Base-by-base conservation (phyloP, 352 stramenopile genomes). In the Elongisporangium anandrum region DNA sequence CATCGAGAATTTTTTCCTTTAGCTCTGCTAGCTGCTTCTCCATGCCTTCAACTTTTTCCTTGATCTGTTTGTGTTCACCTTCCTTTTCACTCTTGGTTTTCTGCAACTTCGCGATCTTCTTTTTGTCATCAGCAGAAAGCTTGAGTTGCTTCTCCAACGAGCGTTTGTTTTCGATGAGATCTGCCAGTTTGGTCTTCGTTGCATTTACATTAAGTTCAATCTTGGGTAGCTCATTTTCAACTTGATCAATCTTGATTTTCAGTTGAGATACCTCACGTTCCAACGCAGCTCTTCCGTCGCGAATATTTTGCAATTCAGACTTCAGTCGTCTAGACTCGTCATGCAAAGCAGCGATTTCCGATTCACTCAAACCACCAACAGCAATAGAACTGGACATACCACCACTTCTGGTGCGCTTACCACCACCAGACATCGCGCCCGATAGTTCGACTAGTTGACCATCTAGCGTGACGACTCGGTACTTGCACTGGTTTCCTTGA, bases 401-500 rank as follows among this genome's bases (percentile, higher is more conserved):
- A 19, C 96, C 97, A 24, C 86, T 95, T 34, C 90, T 81, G 20
- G 95, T 88, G 26, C 71, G 77, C 34, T 96, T 98, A 21, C 98
- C 98, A 72, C 98, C 98, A 57, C 98, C 98, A 4, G 95, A 97
- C 98, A 99, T 99, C 7, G 98, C 98, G 55, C 98, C 98, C n/a
- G 90, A 98, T 45, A 95, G 96, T 54, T 99, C 97, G 39, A 99
- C 99, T 2, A 99, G 67, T 64, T 99, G 90, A 7, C 98, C 98
- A 57, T 98, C 88, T 2, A 97, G 59, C 3, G 98, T 99, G n/a
- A 99, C 98, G 16, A 99, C 97, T 58, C 97, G 91, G 75, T 96
- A 98, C 63, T 87, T 88, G 67, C 83, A 93, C 51, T 98, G 90
- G 53, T 87, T 96, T 17, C 94, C 96, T 84, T 97, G 76, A 61